Evolutionary conservation across 164 flowering plant genomes (phyloP), one percentile per base, ranked within the genome.

Genomic region (Warburgia ugandensis): DNA sequence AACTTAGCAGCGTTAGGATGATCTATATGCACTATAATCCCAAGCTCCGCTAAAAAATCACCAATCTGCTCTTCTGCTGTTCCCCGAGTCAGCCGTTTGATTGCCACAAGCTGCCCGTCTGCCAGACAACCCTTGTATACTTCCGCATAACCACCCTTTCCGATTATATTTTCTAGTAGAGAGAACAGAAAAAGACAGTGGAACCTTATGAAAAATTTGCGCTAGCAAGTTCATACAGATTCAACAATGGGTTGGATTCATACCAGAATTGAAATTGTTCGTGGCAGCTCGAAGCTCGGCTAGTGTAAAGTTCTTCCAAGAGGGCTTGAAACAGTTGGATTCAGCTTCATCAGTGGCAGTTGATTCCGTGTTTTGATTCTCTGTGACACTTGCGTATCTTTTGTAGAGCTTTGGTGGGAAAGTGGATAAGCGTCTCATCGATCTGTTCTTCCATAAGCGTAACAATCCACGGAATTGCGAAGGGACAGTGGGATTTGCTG

Each of bases 101-200:
- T 55, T 17, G 99, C 99, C 38, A 86, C 82, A 27, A 54, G 42
- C 30, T 72, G 69, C 41, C 97, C 94, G 60, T 74, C 80, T 63
- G 64, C 55, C 67, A 88, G 45, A 19, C 60, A 52, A 4, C 99
- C 99, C 72, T 74, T 79, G 73, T 82, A 92, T 19, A 92, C 99
- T 67, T 84, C 83, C 19, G 92, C 86, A 72, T 79, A 92, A 8
- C 99, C 99, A 48, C 99, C 99, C 59, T 81, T 81, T 21, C 97
- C 97, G 21, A 92, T 84, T 65, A 86, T 37, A 49, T 84, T 82
- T 25, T 78, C 99, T 92, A 39, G 13, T 27, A 1, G 20, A 16
- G 6, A 22, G 9, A 25, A 45, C 38, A 7, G 35, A 19, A 49
- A 47, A 5, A 14, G 27, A 29, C 2, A 26, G 27, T 25, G 32